Conservation (phyloP, 1,284 basidiomycete genomes). For the Tylopilus microsporus region DNA sequence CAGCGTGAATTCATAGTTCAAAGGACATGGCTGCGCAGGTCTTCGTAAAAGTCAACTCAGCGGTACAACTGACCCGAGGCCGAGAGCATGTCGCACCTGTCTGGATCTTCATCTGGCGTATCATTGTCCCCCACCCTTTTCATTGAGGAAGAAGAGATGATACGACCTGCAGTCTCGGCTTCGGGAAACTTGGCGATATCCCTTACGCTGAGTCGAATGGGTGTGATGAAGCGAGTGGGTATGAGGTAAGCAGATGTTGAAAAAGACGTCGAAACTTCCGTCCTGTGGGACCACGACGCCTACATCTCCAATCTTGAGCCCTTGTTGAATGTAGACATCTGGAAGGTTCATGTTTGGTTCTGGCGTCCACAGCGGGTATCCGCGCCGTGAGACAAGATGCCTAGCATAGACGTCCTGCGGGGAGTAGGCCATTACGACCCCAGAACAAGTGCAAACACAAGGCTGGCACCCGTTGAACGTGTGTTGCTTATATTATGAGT, state of each 20-base stretch:
- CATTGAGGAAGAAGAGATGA: slow-evolving; percentile 15
- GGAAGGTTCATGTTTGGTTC: slow-evolving; percentile 22
- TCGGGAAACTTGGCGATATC: slow-evolving; percentile 11
- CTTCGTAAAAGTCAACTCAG: slow-evolving; percentile 1
- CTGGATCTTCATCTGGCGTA: not conserved
- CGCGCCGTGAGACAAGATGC: slow-evolving; percentile 20
- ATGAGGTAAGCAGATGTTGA: slow-evolving; percentile 23
- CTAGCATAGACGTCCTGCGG: slow-evolving; percentile 15
- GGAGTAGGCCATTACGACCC: slow-evolving; percentile 7
- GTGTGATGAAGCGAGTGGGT: slow-evolving; percentile 11
- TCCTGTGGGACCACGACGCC: slow-evolving; percentile 23
- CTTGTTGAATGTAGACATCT: slow-evolving; percentile 16
- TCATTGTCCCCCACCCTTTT: not conserved
- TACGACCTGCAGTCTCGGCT: slow-evolving; percentile 13
- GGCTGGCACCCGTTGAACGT: too few species aligned
- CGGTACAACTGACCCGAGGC: too few species aligned
- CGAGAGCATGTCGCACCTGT: slow-evolving; percentile 7
- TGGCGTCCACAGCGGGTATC: slow-evolving; percentile 29
- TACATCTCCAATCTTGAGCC: slow-evolving; percentile 30
- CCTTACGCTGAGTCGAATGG: slow-evolving; percentile 1
- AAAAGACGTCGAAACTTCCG: slow-evolving; percentile 29
- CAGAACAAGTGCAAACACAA: too few species aligned
- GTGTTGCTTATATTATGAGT: too few species aligned
- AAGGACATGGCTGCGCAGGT: not conserved
- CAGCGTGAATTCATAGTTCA: slow-evolving; percentile 13